Conservation (phyloP, 495 filamentous ascomycete species). For the Talaromyces nanjingensis region DNA sequence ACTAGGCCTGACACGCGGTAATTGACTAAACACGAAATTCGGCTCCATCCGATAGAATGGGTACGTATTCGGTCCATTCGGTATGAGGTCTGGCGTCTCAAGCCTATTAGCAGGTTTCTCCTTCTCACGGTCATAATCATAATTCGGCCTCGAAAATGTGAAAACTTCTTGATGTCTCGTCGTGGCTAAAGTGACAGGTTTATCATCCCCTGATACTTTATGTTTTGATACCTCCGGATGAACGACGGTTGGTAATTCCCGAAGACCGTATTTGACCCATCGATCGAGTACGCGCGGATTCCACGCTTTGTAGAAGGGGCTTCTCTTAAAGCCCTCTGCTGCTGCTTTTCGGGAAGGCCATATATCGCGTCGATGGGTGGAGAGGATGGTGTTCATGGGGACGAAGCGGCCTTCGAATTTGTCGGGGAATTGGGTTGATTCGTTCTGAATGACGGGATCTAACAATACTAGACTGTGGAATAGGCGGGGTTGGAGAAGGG, state of each 20-base stretch:
- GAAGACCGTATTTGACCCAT: slow-evolving; percentile 60
- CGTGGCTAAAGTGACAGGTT: slow-evolving; percentile 51
- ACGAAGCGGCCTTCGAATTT: background rate
- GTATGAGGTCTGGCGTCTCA: slow-evolving; percentile 42
- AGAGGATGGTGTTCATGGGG: slow-evolving; percentile 39
- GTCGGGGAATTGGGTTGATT: slow-evolving; percentile 27
- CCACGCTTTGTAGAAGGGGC: slow-evolving; percentile 68
- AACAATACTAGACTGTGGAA: slow-evolving; percentile 69
- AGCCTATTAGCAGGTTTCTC: slow-evolving; percentile 31
- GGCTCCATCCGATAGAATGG: slow-evolving; percentile 78
- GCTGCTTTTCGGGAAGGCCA: slow-evolving; percentile 64
- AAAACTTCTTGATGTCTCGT: slow-evolving; percentile 57
- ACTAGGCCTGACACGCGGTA: slow-evolving; percentile 68
- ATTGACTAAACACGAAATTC: slow-evolving; percentile 48
- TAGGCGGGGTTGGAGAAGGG: slow-evolving; percentile 77
- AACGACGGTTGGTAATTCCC: slow-evolving; percentile 52
- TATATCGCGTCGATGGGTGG: slow-evolving; percentile 58
- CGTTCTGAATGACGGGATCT: slow-evolving; percentile 68
- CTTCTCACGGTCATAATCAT: slow-evolving; percentile 28
- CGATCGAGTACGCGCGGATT: slow-evolving; percentile 62
- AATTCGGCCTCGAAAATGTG: slow-evolving; percentile 51
- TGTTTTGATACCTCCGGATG: slow-evolving; percentile 33
- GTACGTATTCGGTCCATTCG: slow-evolving; percentile 28
- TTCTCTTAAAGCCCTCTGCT: slow-evolving; percentile 47
- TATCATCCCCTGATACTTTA: slow-evolving; percentile 12